phyloP scores from a whole-genome alignment of 1,284 basidiomycete species.

The Moniliophthora roreri region DNA sequence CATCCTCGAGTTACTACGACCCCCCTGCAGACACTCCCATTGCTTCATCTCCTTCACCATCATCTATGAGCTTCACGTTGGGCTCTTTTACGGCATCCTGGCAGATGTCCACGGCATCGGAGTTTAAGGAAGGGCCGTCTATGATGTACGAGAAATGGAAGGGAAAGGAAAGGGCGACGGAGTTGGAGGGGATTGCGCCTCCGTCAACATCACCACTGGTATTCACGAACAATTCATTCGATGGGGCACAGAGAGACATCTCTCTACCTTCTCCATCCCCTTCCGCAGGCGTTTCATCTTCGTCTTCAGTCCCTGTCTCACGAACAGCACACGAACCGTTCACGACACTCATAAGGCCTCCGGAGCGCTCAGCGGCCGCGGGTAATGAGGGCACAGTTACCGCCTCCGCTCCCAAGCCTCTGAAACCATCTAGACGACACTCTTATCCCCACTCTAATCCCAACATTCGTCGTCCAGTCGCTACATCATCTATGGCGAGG shows the following conservation, averaged over 20 bases:
- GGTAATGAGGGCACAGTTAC: constrained; percentile 11
- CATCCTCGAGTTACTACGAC: constrained; percentile 20
- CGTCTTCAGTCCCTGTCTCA: constrained; percentile 43
- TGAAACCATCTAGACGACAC: constrained; percentile 42
- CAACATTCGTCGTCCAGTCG: constrained; percentile 19
- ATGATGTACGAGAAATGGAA: constrained; percentile 9
- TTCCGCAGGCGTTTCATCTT: constrained; percentile 8
- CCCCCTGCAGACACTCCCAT: constrained; percentile 17
- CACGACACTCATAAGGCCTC: not conserved
- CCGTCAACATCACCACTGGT: constrained; percentile 64
- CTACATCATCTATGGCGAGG: constrained; percentile 44
- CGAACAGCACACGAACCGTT: too few species aligned
- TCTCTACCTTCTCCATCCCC: constrained; percentile 9
- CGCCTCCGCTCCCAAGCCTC: constrained; percentile 7
- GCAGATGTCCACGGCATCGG: constrained; percentile 9
- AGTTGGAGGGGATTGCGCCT: constrained; percentile 44
- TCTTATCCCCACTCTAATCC: constrained; percentile 50
- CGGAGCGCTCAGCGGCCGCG: not conserved
- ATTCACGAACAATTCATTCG: constrained; percentile 43
- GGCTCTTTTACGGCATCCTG: constrained; percentile 24
- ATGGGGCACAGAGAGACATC: constrained; percentile 34
- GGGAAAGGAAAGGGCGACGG: constrained; percentile 53
- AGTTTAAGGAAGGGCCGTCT: constrained; percentile 7
- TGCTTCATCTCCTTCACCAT: constrained; percentile 24
- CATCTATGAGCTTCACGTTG: constrained; percentile 24